Evolutionary conservation across 495 filamentous ascomycete species (phyloP), one percentile per base, ranked within the genome.

Genomic region (Echria macrotheca): DNA sequence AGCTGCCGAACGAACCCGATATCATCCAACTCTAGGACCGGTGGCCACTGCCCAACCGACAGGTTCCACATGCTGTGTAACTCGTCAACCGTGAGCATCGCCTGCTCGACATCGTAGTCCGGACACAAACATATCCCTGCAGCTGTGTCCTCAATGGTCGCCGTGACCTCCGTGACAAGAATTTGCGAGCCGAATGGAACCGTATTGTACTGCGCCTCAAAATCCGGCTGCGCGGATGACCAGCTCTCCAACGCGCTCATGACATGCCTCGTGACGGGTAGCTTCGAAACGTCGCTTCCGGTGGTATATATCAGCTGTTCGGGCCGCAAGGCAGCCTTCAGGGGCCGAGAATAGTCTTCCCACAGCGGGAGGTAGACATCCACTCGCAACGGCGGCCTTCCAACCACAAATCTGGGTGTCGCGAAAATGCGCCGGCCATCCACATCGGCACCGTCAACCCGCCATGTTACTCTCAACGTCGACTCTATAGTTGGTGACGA

Each of bases 171-270:
- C n/a, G 63, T 50, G 5, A 73, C 50, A 12, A 65, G 37, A 5
- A 74, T 54, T 39, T 52, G 56, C 42, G 68, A 70, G 10, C 69
- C 69, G 17, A 71, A 74, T 8, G 69, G 70, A 36, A 65, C 42
- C 0, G 28, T 44, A 44, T 42, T 49, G 48, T 70, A 72, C 26
- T 61, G 52, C 14, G 36, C 21, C 14, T 65, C 56, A 44, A 71
- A 65, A 12, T 24, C 44, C 42, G 19, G 60, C 24, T 33, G 55
- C 50, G 23, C 21, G 3, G 46, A 22, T 6, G 60, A 57, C 66
- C 69, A 73, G 1, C 7, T 23, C 37, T 64, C 54, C 14, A 73
- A 53, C 29, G 63, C 65, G 17, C 67, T 51, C 14, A 60, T 22
- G 5, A 74, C 52, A 32, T 66, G 63, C 33, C 38, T 53, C n/a